phyloP scores from a whole-genome alignment of 345 rosid genomes.

The Mangifera indica region DNA sequence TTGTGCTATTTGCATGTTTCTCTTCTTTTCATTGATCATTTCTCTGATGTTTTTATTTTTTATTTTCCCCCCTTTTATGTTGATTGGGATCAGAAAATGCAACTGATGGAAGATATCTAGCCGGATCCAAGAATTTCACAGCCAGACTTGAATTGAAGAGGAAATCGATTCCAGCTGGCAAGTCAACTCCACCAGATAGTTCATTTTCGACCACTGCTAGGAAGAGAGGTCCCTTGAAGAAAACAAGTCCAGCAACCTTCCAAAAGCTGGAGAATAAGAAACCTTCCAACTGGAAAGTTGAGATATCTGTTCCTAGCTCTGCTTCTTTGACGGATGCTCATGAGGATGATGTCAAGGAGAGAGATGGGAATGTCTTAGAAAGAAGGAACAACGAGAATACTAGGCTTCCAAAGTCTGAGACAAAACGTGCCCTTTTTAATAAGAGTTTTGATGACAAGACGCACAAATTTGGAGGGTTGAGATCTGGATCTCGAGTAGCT shows the following conservation, averaged over 20 bases:
- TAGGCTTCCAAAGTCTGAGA: conserved; percentile 38
- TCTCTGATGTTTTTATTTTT: not conserved
- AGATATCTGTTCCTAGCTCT: conserved; percentile 38
- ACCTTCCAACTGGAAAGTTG: conserved; percentile 55
- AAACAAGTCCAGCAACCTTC: conserved; percentile 27
- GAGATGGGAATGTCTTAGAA: conserved; percentile 26
- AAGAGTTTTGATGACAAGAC: conserved; percentile 49
- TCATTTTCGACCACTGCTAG: conserved; percentile 45
- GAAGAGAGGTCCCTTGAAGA: conserved; percentile 54
- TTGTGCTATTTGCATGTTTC: not conserved
- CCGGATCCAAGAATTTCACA: conserved; percentile 42
- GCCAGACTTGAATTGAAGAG: conserved; percentile 34
- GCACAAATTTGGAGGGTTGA: conserved; percentile 49
- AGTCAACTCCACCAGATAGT: conserved; percentile 49
- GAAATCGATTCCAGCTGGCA: conserved; percentile 35
- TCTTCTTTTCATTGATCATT: not conserved
- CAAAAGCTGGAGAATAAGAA: conserved; percentile 46
- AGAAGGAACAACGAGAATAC: conserved; percentile 25
- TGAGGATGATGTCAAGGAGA: conserved; percentile 35
- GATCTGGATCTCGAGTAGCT: conserved; percentile 58
- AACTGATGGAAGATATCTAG: conserved; percentile 45
- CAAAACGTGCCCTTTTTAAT: conserved; percentile 43
- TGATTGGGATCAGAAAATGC: conserved; percentile 47
- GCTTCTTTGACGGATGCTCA: conserved; percentile 28
- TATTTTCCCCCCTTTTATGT: conserved; percentile 6